Evolutionary conservation across 208 protist species (phyloP), one percentile per base, ranked within the genome.

Genomic region (Leptomonas pyrrhocoris): DNA sequence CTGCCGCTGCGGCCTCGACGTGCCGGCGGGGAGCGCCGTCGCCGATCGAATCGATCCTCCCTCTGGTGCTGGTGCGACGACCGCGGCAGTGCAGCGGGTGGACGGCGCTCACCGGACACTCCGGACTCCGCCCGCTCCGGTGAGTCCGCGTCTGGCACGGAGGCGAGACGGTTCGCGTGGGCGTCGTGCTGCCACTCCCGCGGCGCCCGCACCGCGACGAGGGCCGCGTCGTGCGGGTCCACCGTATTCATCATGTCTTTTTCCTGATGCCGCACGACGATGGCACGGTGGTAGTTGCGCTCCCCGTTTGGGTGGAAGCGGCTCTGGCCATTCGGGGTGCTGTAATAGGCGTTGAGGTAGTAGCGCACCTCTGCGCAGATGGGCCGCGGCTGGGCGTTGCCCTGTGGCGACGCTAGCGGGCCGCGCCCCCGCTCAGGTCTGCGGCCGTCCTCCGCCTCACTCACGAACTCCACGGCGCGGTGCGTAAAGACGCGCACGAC

Each of bases 281-380:
- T 68, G 30, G 38, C 68, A 48, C 72, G 72, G 58, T 77, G 72
- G 31, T 55, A 78, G 59, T 78, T 78, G 28, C 65, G 73, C 46
- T 68, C 16, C 1, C 73, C 73, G 27, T 72, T 63, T 2, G 62
- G 30, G n/a, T 72, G 30, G 36, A 45, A 67, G 45, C 27, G 64
- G 11, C 28, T 58, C 51, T 78, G 55, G 0, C 62, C 68, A 19
- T 69, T 65, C 21, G 61, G 68, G 9, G 64, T 68, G 21, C 63
- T 79, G 55, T 64, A 73, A 50, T 54, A 69, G 5, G 25, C 28
- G 50, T 71, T 77, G 6, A 87, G 46, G 46, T 64, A 74, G 69
- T 73, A 81, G 36, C 81, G 68, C 67, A 79, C 78, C 57, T 87
- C 81, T 1, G 78, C 61, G 45, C 75, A 75, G 38, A 72, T 68